Evolutionary conservation across 2,329 filamentous ascomycete species (phyloP).

Genomic region (Aspergillus transmontanensis): DNA sequence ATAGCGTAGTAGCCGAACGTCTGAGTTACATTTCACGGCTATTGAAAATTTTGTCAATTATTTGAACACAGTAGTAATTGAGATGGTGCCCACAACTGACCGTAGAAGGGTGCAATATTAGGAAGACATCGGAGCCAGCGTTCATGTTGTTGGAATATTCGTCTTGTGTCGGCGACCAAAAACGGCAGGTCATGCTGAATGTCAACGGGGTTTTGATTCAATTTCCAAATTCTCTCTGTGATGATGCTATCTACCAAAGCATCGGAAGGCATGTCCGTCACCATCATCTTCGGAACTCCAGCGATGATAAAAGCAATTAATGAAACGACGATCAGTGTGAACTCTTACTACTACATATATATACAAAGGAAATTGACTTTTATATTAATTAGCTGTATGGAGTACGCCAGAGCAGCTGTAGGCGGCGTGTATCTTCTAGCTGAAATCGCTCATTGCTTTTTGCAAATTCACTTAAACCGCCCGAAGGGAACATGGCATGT

Average conservation of each 20-base stretch:
- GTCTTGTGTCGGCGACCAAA: not conserved
- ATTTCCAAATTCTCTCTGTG: not conserved
- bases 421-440: not conserved
- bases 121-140: not conserved
- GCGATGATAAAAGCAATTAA: not conserved
- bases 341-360: no score
- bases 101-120: not conserved
- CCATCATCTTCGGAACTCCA: not conserved
- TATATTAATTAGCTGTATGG: not conserved
- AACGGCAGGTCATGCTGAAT: not conserved
- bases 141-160: not conserved
- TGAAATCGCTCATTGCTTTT: not conserved
- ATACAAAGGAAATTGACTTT: not conserved
- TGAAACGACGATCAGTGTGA: not conserved
- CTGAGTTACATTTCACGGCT: conserved; percentile 13
- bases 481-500: not conserved
- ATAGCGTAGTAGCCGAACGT: conserved; percentile 5
- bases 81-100: not conserved
- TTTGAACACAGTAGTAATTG: not conserved
- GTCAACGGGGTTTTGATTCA: not conserved
- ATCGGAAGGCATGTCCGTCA: not conserved
- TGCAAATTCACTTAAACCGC: not conserved
- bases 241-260: not conserved
- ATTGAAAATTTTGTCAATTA: not conserved
- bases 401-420: not conserved